Conservation (phyloP, 805 yeast genomes). For the Lipomyces lipofer region DNA sequence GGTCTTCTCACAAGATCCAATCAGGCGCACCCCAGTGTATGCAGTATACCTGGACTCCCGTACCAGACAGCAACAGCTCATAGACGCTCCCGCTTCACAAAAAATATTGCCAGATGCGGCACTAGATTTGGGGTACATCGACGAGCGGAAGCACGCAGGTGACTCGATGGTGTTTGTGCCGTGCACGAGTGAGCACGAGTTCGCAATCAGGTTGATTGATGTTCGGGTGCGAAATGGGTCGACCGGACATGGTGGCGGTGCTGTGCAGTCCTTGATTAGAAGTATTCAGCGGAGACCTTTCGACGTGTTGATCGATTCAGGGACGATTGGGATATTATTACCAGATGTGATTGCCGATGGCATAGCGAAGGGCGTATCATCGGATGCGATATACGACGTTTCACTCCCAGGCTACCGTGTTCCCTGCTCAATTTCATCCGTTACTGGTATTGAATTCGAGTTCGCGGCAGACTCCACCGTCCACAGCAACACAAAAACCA, state of each 20-base stretch:
- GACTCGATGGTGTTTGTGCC: slow-evolving; percentile 19
- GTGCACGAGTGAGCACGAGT: slow-evolving; percentile 16
- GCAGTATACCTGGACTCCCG: slow-evolving; percentile 25
- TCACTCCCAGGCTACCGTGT: slow-evolving; percentile 24
- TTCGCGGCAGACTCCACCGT: background rate
- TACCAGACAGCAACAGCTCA: background rate
- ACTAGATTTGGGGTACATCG: slow-evolving; percentile 23
- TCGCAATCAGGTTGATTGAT: slow-evolving; percentile 2
- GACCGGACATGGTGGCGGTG: background rate
- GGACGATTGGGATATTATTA: slow-evolving; percentile 21
- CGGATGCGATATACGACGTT: slow-evolving; percentile 17
- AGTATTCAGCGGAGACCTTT: background rate
- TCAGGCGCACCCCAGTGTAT: slow-evolving; percentile 1
- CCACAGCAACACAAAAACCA: background rate
- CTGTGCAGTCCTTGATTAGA: background rate
- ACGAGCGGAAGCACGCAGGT: slow-evolving; percentile 11
- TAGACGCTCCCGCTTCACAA: background rate
- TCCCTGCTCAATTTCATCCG: slow-evolving; percentile 10
- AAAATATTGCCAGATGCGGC: slow-evolving; percentile 9
- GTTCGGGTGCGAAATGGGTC: background rate
- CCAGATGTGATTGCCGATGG: slow-evolving; percentile 22
- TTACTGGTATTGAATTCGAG: background rate
- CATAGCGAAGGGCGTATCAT: slow-evolving; percentile 12
- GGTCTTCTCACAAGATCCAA: slow-evolving; percentile 2
- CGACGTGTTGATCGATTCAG: slow-evolving; percentile 25